These are phyloP conservation scores for Colletotrichum limetticola DNA, from an alignment of 2,329 filamentous ascomycete genomes.

Conservation along the genomic window DNA sequence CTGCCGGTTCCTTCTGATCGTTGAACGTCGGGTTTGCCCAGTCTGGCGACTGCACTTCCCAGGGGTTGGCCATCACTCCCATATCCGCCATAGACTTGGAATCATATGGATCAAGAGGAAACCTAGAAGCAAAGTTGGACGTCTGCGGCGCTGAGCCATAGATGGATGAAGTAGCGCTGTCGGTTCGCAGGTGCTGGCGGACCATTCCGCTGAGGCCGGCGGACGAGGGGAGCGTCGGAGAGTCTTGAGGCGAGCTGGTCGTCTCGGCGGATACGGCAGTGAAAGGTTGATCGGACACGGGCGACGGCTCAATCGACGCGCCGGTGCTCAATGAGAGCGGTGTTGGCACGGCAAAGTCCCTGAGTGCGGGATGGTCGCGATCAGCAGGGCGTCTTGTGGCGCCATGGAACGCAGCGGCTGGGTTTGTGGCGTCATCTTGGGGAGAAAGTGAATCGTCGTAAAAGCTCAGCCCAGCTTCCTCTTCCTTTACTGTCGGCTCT, in stretches of 20 bases:
- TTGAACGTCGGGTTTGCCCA: slow-evolving; percentile 34
- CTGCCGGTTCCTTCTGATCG: neutral
- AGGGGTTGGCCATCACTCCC: slow-evolving; percentile 53
- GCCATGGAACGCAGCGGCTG: slow-evolving; percentile 34
- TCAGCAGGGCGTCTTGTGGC: slow-evolving; percentile 61
- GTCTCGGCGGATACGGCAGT: slow-evolving; percentile 37
- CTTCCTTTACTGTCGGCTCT: slow-evolving; percentile 46
- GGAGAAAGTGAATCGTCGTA: slow-evolving; percentile 48
- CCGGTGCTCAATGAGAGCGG: slow-evolving; percentile 50
- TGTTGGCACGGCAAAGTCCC: slow-evolving; percentile 55
- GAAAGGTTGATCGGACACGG: slow-evolving; percentile 39
- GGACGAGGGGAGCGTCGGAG: slow-evolving; percentile 80
- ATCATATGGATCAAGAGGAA: slow-evolving; percentile 47
- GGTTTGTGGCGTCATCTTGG: slow-evolving; percentile 46
- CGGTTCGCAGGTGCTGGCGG: slow-evolving; percentile 82
- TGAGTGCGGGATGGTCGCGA: slow-evolving; percentile 64
- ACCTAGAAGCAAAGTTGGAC: slow-evolving; percentile 50
- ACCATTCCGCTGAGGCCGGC: slow-evolving; percentile 83
- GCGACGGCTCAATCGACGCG: slow-evolving; percentile 43
- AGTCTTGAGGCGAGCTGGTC: slow-evolving; percentile 64
- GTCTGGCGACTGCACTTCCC: slow-evolving; percentile 48
- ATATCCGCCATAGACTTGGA: slow-evolving; percentile 44
- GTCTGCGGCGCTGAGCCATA: slow-evolving; percentile 64
- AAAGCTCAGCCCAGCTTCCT: slow-evolving; percentile 51
- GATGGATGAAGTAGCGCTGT: slow-evolving; percentile 85